Base-by-base conservation (phyloP, 768 basidiomycete species). In the Myochromella boudieri region DNA sequence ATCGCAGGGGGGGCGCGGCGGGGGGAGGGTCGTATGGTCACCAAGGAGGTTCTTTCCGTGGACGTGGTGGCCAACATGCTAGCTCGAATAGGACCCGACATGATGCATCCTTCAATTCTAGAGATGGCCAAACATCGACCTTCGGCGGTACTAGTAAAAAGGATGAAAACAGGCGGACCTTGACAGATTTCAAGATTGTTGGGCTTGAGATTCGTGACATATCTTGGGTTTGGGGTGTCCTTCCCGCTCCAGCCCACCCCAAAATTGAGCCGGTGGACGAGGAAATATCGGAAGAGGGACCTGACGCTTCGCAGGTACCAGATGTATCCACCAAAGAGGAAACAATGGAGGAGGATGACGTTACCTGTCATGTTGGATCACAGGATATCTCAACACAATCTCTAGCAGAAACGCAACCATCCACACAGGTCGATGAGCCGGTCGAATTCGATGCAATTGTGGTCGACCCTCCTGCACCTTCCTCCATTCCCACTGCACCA, bases 141-240 rank as follows among this genome's bases (percentile, higher is more conserved):
- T 67, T 74, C 58, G 67, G 66, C 38, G 65, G 61, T 51, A 61
- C 68, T 60, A 82, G 84, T 77, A 90, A 90, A 78, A 87, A 86
- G 68, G 88, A 91, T 62, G 90, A 92, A 66, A 87, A 87, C 63
- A 81, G 86, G 60, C 82, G 91, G 59, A 97, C 95, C 24, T 83
- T 99, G 57, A 97, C 94, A 28, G 95, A 98, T 71, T 99, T 99
- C 81, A 91, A 95, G 71, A 93, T 99, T 63, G 76, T 95, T 60
- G 94, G 89, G 21, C 75, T 97, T 56, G 84, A 90, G 63, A 87
- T 97, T 55, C 81, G 76, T 57, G 84, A 87, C 55, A 71, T 97
- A 48, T 72, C 70, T 55, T 97, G 95, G 95, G 78, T 74, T 40
- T 97, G 95, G 95, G 92, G 93, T 50, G 56, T 71, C 41, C 59